Evolutionary conservation across 352 stramenopile species (phyloP).

Genomic region (Globisporangium barbulae): DNA sequence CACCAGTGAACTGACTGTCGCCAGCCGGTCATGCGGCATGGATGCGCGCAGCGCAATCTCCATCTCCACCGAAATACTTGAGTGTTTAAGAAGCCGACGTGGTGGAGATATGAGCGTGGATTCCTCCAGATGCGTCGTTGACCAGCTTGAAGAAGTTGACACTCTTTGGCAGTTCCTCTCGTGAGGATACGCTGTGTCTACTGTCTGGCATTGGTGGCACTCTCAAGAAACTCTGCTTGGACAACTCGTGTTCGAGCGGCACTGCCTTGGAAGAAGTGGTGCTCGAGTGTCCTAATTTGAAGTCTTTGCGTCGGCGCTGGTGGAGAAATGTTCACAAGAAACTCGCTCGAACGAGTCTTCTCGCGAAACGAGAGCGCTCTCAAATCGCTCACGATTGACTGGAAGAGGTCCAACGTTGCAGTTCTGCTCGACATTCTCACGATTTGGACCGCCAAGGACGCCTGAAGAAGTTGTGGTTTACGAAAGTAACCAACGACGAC

Average conservation of each 20-base stretch:
- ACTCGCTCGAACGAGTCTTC: neutral
- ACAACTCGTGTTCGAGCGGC: neutral
- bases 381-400: neutral
- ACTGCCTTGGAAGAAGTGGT: neutral
- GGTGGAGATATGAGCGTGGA: neutral
- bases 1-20: too few species aligned
- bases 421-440: neutral
- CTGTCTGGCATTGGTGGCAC: neutral
- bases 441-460: neutral
- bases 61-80: too few species aligned
- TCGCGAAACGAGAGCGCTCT: neutral
- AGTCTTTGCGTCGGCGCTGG: neutral
- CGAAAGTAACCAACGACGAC: too few species aligned
- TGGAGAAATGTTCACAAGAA: neutral
- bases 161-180: neutral
- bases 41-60: too few species aligned
- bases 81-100: neutral
- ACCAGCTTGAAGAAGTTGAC: neutral
- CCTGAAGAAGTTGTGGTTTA: neutral
- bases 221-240: neutral
- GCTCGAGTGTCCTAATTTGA: neutral
- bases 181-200: neutral
- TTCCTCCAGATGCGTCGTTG: neutral
- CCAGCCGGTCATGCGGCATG: too few species aligned
- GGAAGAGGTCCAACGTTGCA: neutral